Evolutionary conservation across 2,329 filamentous ascomycete species (phyloP).

Genomic region (Fusarium dimerum): DNA sequence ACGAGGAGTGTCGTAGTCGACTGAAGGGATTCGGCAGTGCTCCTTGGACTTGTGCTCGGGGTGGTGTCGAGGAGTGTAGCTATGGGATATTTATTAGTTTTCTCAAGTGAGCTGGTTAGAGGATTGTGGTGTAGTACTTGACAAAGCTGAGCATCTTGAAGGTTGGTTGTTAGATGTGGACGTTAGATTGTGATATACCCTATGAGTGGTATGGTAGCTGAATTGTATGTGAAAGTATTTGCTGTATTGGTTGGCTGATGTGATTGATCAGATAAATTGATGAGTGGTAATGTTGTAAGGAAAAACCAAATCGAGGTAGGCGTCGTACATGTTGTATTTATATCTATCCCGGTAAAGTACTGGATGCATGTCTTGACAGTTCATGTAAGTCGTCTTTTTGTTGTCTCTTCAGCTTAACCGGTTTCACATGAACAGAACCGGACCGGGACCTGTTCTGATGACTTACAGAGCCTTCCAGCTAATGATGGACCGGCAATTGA

Average conservation of each 20-base stretch:
- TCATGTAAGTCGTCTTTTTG: neutral
- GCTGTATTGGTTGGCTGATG: too few relatives aligned
- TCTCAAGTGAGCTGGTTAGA: neutral
- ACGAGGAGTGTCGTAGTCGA: constrained; percentile 12
- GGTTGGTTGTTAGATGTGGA: too few relatives aligned
- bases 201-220: neutral
- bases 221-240: neutral
- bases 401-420: neutral
- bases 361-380: neutral
- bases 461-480: neutral
- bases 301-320: too few relatives aligned
- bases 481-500: neutral
- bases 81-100: constrained; percentile 4
- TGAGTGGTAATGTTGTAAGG: too few relatives aligned
- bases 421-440: neutral
- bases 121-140: constrained; percentile 11
- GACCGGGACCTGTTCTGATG: neutral
- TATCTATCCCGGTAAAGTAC: too few relatives aligned
- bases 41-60: constrained; percentile 26
- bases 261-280: too few relatives aligned
- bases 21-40: constrained; percentile 20
- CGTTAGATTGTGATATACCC: neutral
- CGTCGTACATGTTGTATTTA: too few relatives aligned
- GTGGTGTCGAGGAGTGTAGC: constrained; percentile 25
- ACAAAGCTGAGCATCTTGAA: constrained; percentile 24